Evolutionary conservation across 2,329 filamentous ascomycete genomes (phyloP).

Genomic region (Sarocladium strictum): DNA sequence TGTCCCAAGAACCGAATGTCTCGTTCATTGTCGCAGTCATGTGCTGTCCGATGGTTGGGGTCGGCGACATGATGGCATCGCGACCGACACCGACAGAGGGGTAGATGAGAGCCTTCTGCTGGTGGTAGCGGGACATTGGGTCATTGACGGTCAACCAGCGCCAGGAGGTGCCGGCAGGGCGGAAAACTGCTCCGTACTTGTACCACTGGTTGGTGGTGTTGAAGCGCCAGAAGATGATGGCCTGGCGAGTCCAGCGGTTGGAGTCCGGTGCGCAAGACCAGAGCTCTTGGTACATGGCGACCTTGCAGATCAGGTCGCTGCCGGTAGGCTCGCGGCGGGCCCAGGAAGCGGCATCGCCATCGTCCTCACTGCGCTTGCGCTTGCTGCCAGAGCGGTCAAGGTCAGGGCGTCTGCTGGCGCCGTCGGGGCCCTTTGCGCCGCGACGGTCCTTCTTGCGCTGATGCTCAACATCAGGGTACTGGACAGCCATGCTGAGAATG

Average conservation of each 20-base stretch:
- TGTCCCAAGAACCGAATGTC: slow-evolving; percentile 46
- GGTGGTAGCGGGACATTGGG: slow-evolving; percentile 52
- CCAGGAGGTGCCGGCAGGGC: slow-evolving; percentile 52
- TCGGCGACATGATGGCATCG: slow-evolving; percentile 48
- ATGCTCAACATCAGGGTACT: slow-evolving; percentile 40
- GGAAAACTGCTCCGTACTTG: slow-evolving; percentile 41
- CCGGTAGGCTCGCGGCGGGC: slow-evolving; percentile 36
- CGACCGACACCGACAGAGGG: slow-evolving; percentile 26
- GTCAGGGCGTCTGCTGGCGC: slow-evolving; percentile 27
- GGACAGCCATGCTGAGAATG: slow-evolving; percentile 50
- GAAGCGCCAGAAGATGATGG: slow-evolving; percentile 60
- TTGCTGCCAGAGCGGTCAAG: slow-evolving; percentile 29
- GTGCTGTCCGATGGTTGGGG: slow-evolving; percentile 43
- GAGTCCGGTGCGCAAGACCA: slow-evolving; percentile 47
- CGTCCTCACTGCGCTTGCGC: slow-evolving; percentile 34
- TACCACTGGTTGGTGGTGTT: slow-evolving; percentile 45
- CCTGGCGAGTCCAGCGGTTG: slow-evolving; percentile 48
- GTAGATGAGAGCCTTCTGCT: slow-evolving; percentile 39
- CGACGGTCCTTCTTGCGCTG: slow-evolving; percentile 32
- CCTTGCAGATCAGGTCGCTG: slow-evolving; percentile 52
- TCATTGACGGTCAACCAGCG: slow-evolving; percentile 56
- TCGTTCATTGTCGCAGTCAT: slow-evolving; percentile 51
- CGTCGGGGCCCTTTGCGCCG: slow-evolving; percentile 21
- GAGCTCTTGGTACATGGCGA: slow-evolving; percentile 63
- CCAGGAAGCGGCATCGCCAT: slow-evolving; percentile 34